phyloP scores from a whole-genome alignment of 2,329 filamentous ascomycete species.

The Xenosphaeropsis pyriputrescens region DNA sequence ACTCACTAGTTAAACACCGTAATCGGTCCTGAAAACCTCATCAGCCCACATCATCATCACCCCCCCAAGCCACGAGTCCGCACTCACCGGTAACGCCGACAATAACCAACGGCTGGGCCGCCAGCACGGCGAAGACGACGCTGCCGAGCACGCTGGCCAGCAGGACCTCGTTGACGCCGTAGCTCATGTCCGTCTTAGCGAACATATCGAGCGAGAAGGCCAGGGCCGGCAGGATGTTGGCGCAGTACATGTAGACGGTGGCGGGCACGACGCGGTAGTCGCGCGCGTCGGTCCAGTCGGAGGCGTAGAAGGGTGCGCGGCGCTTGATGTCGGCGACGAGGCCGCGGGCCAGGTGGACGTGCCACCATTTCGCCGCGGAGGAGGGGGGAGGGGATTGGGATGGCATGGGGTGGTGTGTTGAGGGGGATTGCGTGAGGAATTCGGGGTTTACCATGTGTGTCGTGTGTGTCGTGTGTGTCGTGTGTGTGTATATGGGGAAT shows the following conservation, averaged over 20 bases:
- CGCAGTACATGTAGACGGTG: conserved; percentile 90
- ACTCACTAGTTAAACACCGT: conserved; percentile 71
- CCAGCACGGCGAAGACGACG: conserved; percentile 65
- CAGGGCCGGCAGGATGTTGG: conserved; percentile 76
- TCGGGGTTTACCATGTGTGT: too few relatives aligned
- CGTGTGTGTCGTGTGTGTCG: too few relatives aligned
- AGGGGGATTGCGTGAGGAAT: neutral
- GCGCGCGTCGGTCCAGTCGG: conserved; percentile 79
- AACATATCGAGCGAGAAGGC: conserved; percentile 93
- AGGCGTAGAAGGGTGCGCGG: conserved; percentile 61
- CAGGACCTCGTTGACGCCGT: conserved; percentile 85
- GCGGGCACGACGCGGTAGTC: conserved; percentile 80
- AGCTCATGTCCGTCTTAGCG: conserved; percentile 69
- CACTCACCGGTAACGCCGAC: conserved; percentile 58
- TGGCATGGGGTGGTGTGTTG: neutral
- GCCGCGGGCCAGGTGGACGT: conserved; percentile 58
- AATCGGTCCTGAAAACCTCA: conserved; percentile 45
- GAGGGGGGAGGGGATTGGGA: neutral
- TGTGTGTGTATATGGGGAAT: too few relatives aligned
- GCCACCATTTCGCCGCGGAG: conserved; percentile 46
- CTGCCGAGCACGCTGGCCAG: conserved; percentile 71
- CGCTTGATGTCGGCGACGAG: conserved; percentile 68
- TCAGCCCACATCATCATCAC: too few relatives aligned
- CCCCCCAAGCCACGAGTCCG: too few relatives aligned
- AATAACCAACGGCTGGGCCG: conserved; percentile 77